Conservation (phyloP, 331 rosid genomes). For the Dryas integrifolia region DNA sequence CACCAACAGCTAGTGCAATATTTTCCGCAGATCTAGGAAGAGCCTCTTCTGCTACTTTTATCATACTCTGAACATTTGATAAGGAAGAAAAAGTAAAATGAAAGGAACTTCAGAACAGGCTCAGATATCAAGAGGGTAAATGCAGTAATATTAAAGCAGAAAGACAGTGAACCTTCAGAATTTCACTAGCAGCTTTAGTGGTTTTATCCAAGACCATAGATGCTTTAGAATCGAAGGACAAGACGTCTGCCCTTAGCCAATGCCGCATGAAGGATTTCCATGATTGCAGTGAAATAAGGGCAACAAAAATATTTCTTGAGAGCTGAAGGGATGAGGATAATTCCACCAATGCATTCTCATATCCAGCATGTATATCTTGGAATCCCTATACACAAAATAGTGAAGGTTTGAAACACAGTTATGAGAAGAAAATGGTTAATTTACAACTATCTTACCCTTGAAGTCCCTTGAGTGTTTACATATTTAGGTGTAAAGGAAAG, state of each 20-base stretch:
- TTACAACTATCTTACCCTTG: slow-evolving; percentile 46
- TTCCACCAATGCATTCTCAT: slow-evolving; percentile 67
- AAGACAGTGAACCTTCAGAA: slow-evolving; percentile 60
- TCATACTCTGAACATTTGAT: slow-evolving; percentile 53
- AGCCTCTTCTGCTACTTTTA: slow-evolving; percentile 62
- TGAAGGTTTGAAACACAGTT: slow-evolving; percentile 28
- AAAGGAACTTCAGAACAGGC: slow-evolving; percentile 26
- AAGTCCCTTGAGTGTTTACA: slow-evolving; percentile 43
- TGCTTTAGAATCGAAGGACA: slow-evolving; percentile 50
- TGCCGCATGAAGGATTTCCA: slow-evolving; percentile 81
- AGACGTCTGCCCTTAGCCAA: slow-evolving; percentile 72
- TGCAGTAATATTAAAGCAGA: slow-evolving; percentile 16
- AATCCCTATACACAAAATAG: slow-evolving; percentile 44
- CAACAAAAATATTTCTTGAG: slow-evolving; percentile 76
- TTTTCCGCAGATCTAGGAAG: slow-evolving; percentile 93
- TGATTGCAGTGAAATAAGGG: slow-evolving; percentile 77
- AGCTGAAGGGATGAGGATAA: slow-evolving; percentile 81
- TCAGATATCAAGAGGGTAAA: slow-evolving; percentile 16
- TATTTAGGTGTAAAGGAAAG: slow-evolving; percentile 68
- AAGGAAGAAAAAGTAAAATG: slow-evolving; percentile 22
- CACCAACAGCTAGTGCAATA: slow-evolving; percentile 87
- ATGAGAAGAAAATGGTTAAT: slow-evolving; percentile 12
- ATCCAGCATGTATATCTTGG: slow-evolving; percentile 60
- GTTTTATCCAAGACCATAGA: slow-evolving; percentile 55
- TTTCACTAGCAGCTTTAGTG: slow-evolving; percentile 68